Conservation (phyloP, 2,329 filamentous ascomycete species). For the Neonectria coccinea region DNA sequence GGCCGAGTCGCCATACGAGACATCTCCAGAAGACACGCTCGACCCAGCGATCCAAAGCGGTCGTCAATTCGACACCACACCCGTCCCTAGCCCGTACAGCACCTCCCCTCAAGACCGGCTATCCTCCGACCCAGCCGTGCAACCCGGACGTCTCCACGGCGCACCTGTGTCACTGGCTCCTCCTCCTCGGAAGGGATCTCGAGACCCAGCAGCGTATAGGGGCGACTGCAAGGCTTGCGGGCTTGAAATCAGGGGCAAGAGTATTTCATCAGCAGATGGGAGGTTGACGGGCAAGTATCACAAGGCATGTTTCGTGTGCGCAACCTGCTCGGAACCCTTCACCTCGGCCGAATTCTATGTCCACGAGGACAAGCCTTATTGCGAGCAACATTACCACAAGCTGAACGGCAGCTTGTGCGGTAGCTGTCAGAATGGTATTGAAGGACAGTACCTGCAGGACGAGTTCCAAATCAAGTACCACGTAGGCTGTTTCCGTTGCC, state of each 20-base stretch:
- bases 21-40: constrained; percentile 39
- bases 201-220: constrained; percentile 64
- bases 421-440: constrained; percentile 85
- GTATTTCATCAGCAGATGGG: constrained; percentile 92
- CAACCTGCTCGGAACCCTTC: constrained; percentile 84
- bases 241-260: constrained; percentile 85
- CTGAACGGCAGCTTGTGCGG: constrained; percentile 89
- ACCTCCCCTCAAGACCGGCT: constrained; percentile 35
- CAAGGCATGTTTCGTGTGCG: constrained; percentile 93
- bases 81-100: constrained; percentile 32
- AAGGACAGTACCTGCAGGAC: constrained; percentile 93
- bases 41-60: constrained; percentile 42
- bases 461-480: constrained; percentile 84
- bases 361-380: constrained; percentile 86
- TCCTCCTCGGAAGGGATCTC: constrained; percentile 51
- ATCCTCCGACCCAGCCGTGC: constrained; percentile 28
- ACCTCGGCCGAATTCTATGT: constrained; percentile 93
- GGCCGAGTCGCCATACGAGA: constrained; percentile 45
- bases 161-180: constrained; percentile 29
- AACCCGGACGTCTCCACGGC: constrained; percentile 22
- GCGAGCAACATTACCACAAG: constrained; percentile 91
- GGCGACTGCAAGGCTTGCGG: constrained; percentile 88
- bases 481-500: constrained; percentile 85
- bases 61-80: constrained; percentile 28
- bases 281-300: constrained; percentile 93